phyloP scores from a whole-genome alignment of 2,329 filamentous ascomycete genomes.

The Colletotrichum cordylinicola region DNA sequence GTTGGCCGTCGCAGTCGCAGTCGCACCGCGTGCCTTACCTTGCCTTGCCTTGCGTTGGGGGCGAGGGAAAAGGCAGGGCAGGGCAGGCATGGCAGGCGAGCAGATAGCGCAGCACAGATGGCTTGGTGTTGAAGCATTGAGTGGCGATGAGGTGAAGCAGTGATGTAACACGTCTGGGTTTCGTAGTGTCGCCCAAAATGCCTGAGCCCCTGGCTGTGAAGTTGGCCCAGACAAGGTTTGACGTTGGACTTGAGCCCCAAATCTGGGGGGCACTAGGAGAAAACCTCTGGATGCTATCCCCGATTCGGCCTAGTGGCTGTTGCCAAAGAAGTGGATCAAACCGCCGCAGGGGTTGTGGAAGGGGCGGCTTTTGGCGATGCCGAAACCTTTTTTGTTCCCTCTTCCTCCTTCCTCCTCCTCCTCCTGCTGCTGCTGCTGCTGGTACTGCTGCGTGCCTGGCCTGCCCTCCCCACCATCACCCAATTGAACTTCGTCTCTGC shows the following conservation, averaged over 20 bases:
- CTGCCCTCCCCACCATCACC: neutral
- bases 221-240: constrained; percentile 17
- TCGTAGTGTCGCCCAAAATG: constrained; percentile 32
- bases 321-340: constrained; percentile 23
- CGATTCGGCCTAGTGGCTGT: neutral
- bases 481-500: neutral
- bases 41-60: neutral
- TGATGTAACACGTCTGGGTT: constrained; percentile 52
- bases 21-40: neutral
- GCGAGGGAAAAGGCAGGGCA: neutral
- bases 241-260: constrained; percentile 23
- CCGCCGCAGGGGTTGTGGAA: constrained; percentile 18
- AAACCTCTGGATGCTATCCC: neutral
- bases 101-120: neutral
- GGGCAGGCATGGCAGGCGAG: neutral
- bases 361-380: constrained; percentile 19
- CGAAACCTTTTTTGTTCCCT: constrained; percentile 20
- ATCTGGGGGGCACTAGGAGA: constrained; percentile 21
- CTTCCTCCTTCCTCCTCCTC: neutral
- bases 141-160: constrained; percentile 46
- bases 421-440: neutral
- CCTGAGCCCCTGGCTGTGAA: constrained; percentile 17
- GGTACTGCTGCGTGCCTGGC: neutral
- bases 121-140: constrained; percentile 26
- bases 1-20: neutral